phyloP scores from a whole-genome alignment of 306 rosid genomes.

The Pterocarpus macrocarpus region DNA sequence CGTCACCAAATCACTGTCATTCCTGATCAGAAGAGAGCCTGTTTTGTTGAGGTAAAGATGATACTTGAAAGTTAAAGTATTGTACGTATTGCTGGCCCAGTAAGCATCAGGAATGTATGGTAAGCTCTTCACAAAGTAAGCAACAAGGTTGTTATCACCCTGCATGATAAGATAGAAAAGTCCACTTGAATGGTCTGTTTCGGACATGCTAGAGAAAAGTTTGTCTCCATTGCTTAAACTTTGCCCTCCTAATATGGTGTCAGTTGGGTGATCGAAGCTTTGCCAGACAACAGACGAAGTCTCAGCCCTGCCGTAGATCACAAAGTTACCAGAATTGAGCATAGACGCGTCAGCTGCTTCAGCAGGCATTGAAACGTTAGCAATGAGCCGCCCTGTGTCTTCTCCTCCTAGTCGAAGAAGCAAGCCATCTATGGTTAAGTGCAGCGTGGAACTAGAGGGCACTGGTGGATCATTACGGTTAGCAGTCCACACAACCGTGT shows the following conservation, averaged over 20 bases:
- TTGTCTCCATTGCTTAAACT: accelerated
- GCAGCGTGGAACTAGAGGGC: slow-evolving; percentile 16
- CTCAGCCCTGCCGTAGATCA: slow-evolving; percentile 28
- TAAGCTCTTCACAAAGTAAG: not conserved
- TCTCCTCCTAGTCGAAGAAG: not conserved
- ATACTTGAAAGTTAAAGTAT: not conserved
- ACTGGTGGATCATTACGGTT: slow-evolving; percentile 20
- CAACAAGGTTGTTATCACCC: not conserved
- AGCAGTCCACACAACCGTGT: slow-evolving; percentile 51
- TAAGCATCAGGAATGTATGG: slow-evolving; percentile 16
- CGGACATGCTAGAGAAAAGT: slow-evolving; percentile 38
- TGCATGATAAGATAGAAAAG: not conserved
- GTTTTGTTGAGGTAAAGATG: slow-evolving; percentile 44
- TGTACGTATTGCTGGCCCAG: not conserved
- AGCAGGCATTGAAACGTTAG: not conserved
- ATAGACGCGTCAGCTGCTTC: slow-evolving; percentile 45
- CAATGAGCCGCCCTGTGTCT: not conserved
- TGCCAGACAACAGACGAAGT: slow-evolving; percentile 30
- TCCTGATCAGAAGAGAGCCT: not conserved
- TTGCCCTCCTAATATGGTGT: slow-evolving; percentile 56
- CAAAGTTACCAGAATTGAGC: slow-evolving; percentile 55
- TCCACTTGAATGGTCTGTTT: slow-evolving; percentile 44
- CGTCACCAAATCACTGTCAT: not conserved
- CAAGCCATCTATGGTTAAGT: slow-evolving; percentile 31
- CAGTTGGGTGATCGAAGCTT: slow-evolving; percentile 46